A percentile compares a stretch with the other conserved stretches of the same genome.
Conservation (phyloP, 257 asterid species). For the Misopates orontium region DNA sequence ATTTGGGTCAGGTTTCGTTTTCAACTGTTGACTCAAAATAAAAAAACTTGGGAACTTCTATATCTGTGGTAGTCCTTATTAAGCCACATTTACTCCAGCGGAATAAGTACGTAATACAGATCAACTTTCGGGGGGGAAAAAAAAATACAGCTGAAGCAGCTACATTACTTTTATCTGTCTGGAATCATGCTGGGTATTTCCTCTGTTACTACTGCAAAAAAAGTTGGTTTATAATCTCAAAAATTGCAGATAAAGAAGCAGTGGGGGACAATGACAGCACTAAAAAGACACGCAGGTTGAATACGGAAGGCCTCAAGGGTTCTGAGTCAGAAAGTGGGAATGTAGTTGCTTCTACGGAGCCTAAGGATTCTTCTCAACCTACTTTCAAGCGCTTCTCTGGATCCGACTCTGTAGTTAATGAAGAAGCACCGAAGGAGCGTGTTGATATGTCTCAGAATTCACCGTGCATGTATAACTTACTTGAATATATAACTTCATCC, state of each 20-base stretch:
- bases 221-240: constrained; percentile 18
- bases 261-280: constrained; percentile 44
- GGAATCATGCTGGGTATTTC: neutral
- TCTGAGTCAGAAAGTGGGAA: constrained; percentile 48
- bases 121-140: neutral
- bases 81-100: neutral
- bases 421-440: constrained; percentile 69
- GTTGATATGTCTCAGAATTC: constrained; percentile 48
- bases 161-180: neutral
- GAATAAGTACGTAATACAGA: neutral
- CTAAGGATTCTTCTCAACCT: constrained; percentile 46
- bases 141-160: neutral
- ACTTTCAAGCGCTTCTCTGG: constrained; percentile 44
- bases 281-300: constrained; percentile 67
- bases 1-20: constrained; percentile 7
- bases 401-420: constrained; percentile 40
- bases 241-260: constrained; percentile 48
- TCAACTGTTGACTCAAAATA: neutral
- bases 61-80: neutral
- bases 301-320: constrained; percentile 47
- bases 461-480: neutral
- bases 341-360: constrained; percentile 34
- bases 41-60: neutral
- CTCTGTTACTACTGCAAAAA: constrained; percentile 5
- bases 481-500: constrained; percentile 5